phyloP scores from a whole-genome alignment of 2,329 filamentous ascomycete genomes.

The Juglanconis juglandina region DNA sequence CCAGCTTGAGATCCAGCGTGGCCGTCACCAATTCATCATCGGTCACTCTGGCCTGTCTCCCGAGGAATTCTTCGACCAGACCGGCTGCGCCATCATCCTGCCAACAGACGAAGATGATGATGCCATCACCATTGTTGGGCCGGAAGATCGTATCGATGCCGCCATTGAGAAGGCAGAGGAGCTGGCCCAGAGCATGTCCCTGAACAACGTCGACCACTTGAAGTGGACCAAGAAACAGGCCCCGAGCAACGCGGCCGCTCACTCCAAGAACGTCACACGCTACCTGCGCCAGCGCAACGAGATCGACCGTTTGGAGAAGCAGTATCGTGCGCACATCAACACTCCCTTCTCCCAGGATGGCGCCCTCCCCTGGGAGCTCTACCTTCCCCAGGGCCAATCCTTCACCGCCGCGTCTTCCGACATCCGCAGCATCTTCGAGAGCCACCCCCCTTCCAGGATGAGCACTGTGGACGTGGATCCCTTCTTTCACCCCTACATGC shows the following conservation, averaged over 20 bases:
- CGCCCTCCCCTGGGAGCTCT: conserved; percentile 80
- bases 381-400: conserved; percentile 82
- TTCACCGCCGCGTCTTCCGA: conserved; percentile 71
- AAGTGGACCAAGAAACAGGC: conserved; percentile 49
- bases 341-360: conserved; percentile 68
- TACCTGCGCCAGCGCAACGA: conserved; percentile 82
- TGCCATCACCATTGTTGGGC: conserved; percentile 80
- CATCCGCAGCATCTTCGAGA: conserved; percentile 69
- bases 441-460: conserved; percentile 71
- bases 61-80: conserved; percentile 84
- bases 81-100: conserved; percentile 83
- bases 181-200: conserved; percentile 81
- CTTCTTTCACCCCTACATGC: conserved; percentile 74
- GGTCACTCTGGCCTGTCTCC: conserved; percentile 76
- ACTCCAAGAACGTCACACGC: conserved; percentile 81
- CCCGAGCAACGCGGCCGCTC: conserved; percentile 67
- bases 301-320: conserved; percentile 75
- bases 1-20: conserved; percentile 77
- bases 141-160: conserved; percentile 65
- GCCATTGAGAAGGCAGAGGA: conserved; percentile 84
- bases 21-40: conserved; percentile 91
- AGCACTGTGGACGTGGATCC: conserved; percentile 66
- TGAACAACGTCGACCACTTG: conserved; percentile 74
- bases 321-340: conserved; percentile 83
- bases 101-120: conserved; percentile 77